These are phyloP conservation scores for Pichia sp. DNA, from an alignment of 1,139 yeast genomes.

Conservation along the genomic window DNA sequence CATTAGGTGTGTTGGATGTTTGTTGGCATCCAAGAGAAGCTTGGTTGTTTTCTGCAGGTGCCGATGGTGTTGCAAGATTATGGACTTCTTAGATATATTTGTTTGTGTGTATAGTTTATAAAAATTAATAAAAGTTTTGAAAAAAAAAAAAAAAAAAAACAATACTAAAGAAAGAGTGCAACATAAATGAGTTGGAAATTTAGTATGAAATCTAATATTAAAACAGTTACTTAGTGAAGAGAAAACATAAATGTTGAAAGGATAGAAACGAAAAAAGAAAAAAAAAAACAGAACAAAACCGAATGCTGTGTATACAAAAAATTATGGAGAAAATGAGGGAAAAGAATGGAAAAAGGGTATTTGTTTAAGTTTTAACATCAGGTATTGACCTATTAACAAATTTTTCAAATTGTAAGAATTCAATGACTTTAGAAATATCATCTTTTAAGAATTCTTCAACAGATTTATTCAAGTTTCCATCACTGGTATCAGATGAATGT, in stretches of 20 bases:
- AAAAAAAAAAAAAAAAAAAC: background rate
- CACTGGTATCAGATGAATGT: slow-evolving; percentile 56
- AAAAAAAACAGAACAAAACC: background rate
- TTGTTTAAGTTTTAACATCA: slow-evolving; percentile 78
- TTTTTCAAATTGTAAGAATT: slow-evolving; percentile 65
- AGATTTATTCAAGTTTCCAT: slow-evolving; percentile 34
- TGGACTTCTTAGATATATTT: slow-evolving; percentile 68
- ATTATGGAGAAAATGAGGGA: too few relatives aligned
- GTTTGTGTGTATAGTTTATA: slow-evolving; percentile 9
- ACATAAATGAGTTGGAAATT: background rate
- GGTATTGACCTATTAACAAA: slow-evolving; percentile 80
- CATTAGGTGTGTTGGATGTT: slow-evolving; percentile 83
- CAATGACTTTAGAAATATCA: slow-evolving; percentile 58
- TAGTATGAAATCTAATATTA: too few relatives aligned
- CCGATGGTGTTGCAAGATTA: slow-evolving; percentile 90
- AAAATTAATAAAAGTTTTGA: background rate
- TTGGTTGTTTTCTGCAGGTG: slow-evolving; percentile 98
- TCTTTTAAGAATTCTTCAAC: slow-evolving; percentile 67
- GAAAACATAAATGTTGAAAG: too few relatives aligned
- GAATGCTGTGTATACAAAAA: too few relatives aligned
- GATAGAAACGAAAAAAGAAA: too few relatives aligned
- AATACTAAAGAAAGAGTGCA: background rate
- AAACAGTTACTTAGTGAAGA: too few relatives aligned
- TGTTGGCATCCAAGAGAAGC: slow-evolving; percentile 99
- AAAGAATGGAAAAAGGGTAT: too few relatives aligned